Conservation (phyloP, 768 basidiomycete species). For the Mycena amicta region DNA sequence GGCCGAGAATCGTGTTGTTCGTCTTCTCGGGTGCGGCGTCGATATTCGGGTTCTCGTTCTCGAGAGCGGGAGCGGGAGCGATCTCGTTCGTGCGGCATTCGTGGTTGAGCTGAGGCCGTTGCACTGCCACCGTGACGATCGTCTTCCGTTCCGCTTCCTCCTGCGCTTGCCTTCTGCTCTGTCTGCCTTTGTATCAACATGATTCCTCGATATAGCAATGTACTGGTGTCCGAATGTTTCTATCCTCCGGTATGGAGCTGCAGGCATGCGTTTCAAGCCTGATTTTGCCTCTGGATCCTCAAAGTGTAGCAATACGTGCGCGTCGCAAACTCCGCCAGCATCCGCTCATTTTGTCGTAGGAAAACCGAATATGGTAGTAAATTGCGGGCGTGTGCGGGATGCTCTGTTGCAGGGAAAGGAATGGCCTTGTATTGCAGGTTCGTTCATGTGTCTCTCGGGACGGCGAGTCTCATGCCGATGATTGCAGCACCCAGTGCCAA, state of each 20-base stretch:
- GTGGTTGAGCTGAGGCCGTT: neutral
- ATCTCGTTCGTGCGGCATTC: neutral
- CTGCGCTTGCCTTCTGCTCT: too few relatives aligned
- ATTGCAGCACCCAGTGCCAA: conserved; percentile 18
- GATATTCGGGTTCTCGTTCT: too few relatives aligned
- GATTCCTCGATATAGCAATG: conserved; percentile 15
- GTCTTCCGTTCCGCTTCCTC: too few relatives aligned
- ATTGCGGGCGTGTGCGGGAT: conserved; percentile 18
- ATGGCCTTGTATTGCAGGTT: conserved; percentile 24
- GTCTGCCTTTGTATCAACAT: neutral
- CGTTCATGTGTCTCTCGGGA: neutral
- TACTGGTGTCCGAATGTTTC: conserved; percentile 14
- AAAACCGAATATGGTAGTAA: conserved; percentile 19
- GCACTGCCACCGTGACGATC: neutral
- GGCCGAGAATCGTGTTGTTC: too few relatives aligned
- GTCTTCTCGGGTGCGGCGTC: too few relatives aligned
- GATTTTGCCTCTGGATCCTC: neutral
- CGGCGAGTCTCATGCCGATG: neutral
- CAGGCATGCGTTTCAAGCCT: neutral
- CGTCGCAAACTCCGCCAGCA: too few relatives aligned
- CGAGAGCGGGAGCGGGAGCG: neutral
- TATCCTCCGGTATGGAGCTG: conserved; percentile 8
- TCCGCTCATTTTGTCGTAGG: neutral
- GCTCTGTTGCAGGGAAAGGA: conserved; percentile 20
- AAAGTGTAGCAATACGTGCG: conserved; percentile 21